Evolutionary conservation across 78 protist genomes (phyloP).

Genomic region (Diacronema lutheri): DNA sequence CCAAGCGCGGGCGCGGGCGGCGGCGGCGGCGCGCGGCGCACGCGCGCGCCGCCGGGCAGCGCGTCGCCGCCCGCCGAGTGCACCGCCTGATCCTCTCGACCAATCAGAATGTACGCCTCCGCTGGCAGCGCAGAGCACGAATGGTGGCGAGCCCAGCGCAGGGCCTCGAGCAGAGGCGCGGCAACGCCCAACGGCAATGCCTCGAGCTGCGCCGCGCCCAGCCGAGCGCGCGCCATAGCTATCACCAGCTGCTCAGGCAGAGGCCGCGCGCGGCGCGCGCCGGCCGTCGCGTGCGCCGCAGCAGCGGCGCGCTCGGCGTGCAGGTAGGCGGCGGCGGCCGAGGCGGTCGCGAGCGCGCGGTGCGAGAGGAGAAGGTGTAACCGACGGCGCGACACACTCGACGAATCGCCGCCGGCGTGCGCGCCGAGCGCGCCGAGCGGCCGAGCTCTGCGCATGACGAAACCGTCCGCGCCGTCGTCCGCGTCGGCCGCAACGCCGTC

Average conservation of each 20-base stretch:
- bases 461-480: too few relatives aligned
- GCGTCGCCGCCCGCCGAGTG: neutral
- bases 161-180: conserved; percentile 27
- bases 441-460: too few relatives aligned
- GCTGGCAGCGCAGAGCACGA: conserved; percentile 14
- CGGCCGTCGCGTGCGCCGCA: too few relatives aligned
- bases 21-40: neutral
- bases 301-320: too few relatives aligned
- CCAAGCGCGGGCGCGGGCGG: neutral
- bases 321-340: too few relatives aligned
- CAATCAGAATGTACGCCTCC: conserved; percentile 8
- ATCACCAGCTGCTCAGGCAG: neutral
- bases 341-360: too few relatives aligned
- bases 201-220: neutral
- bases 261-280: neutral
- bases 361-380: too few relatives aligned
- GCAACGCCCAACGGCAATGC: conserved; percentile 26
- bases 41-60: neutral
- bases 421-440: too few relatives aligned
- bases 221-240: neutral
- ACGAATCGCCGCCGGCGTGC: too few relatives aligned
- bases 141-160: neutral
- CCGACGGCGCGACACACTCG: too few relatives aligned
- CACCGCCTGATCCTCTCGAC: conserved; percentile 23
- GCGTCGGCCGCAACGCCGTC: too few relatives aligned